phyloP scores from a whole-genome alignment of 177 flowering plant species.

The Vitis hybrid region DNA sequence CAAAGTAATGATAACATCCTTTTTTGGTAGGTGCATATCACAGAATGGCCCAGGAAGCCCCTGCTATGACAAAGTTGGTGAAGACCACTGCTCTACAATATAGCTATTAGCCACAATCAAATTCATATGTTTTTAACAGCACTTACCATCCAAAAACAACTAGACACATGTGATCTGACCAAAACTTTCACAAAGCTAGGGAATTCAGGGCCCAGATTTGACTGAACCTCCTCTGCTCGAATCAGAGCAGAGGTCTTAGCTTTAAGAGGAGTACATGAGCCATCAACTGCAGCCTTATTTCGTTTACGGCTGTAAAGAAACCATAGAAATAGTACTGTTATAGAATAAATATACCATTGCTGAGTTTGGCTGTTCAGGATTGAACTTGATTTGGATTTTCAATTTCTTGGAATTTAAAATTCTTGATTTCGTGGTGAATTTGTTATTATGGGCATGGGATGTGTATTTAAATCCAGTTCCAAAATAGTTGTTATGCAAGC shows the following conservation, averaged over 20 bases:
- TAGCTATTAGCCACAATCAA: background rate
- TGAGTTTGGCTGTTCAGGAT: too few relatives aligned
- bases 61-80: conserved; percentile 24
- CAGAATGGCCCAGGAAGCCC: conserved; percentile 61
- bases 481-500: too few relatives aligned
- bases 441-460: too few relatives aligned
- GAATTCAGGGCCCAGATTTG: conserved; percentile 33
- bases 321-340: background rate
- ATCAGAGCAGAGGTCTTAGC: conserved; percentile 35
- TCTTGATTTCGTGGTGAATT: too few relatives aligned
- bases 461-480: too few relatives aligned
- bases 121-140: background rate
- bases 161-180: conserved; percentile 60
- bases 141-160: conserved; percentile 69
- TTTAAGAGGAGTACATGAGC: conserved; percentile 4
- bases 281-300: conserved; percentile 1
- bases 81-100: background rate
- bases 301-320: conserved; percentile 17
- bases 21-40: conserved; percentile 32
- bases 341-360: background rate
- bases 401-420: too few relatives aligned
- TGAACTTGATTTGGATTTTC: too few relatives aligned
- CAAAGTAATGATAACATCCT: conserved; percentile 23
- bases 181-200: conserved; percentile 57
- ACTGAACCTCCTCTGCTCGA: conserved; percentile 51